phyloP scores from a whole-genome alignment of 2,329 filamentous ascomycete species.

The Epichloe aotearoae region DNA sequence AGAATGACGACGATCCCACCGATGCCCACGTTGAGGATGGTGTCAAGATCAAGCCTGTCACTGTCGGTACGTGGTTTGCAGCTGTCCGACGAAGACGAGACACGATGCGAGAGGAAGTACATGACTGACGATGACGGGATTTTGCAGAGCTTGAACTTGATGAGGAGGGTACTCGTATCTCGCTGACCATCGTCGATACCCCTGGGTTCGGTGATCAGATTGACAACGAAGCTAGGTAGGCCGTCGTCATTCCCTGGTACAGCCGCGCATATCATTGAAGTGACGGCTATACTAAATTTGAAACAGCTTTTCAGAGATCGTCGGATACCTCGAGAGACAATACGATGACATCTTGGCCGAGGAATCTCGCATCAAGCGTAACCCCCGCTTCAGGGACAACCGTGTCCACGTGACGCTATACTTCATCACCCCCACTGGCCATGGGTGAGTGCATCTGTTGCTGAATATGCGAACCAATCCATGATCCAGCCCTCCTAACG shows the following conservation, averaged over 20 bases:
- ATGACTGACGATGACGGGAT: conserved; percentile 1
- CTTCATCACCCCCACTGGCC: conserved; percentile 97
- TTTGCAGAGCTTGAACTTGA: conserved; percentile 77
- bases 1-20: conserved; percentile 82
- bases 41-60: conserved; percentile 97
- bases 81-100: neutral
- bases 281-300: neutral
- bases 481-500: conserved; percentile 1
- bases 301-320: conserved; percentile 84
- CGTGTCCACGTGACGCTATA: conserved; percentile 96
- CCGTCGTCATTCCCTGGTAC: neutral
- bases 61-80: conserved; percentile 54
- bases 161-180: conserved; percentile 96
- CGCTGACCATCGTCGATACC: conserved; percentile 95
- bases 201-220: conserved; percentile 98
- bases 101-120: neutral
- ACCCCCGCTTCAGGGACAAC: conserved; percentile 98
- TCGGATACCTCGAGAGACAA: conserved; percentile 96
- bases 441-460: conserved; percentile 49
- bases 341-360: conserved; percentile 98
- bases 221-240: conserved; percentile 93
- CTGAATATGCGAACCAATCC: neutral
- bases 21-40: conserved; percentile 89
- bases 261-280: neutral
- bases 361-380: conserved; percentile 99